phyloP scores from a whole-genome alignment of 2,329 filamentous ascomycete genomes.

The Lecanicillium sp. region DNA sequence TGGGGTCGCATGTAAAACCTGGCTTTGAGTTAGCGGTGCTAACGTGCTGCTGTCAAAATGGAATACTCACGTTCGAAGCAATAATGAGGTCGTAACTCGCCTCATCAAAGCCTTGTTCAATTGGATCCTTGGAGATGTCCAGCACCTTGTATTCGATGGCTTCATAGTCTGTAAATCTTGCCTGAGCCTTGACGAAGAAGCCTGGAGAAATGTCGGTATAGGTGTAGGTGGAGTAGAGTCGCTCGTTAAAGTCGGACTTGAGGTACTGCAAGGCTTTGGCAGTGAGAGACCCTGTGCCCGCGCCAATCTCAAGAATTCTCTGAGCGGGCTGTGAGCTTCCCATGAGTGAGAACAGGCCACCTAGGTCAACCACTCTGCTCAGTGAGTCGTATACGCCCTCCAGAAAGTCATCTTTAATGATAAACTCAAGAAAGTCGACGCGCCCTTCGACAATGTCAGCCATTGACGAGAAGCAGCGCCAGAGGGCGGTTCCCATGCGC shows the following conservation, averaged over 20 bases:
- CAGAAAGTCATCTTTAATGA: slow-evolving; percentile 22
- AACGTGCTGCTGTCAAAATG: neutral
- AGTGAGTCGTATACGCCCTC: slow-evolving; percentile 19
- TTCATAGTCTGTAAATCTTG: slow-evolving; percentile 13
- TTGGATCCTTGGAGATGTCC: slow-evolving; percentile 14
- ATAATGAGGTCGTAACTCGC: slow-evolving; percentile 29
- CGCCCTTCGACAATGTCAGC: neutral
- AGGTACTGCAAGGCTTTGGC: slow-evolving; percentile 21
- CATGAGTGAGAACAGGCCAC: slow-evolving; percentile 13
- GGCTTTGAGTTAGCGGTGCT: neutral
- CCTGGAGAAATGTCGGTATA: slow-evolving; percentile 22
- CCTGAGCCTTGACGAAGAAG: slow-evolving; percentile 19
- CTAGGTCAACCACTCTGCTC: slow-evolving; percentile 16
- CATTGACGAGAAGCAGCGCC: too few relatives aligned
- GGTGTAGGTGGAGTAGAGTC: slow-evolving; percentile 18
- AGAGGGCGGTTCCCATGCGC: neutral
- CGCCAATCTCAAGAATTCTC: slow-evolving; percentile 32
- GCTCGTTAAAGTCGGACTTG: slow-evolving; percentile 7
- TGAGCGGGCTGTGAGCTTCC: slow-evolving; percentile 19
- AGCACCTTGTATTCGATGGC: slow-evolving; percentile 8
- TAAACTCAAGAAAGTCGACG: neutral
- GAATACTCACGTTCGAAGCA: slow-evolving; percentile 19
- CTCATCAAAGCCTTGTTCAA: slow-evolving; percentile 22
- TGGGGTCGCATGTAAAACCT: slow-evolving; percentile 31
- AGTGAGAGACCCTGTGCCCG: slow-evolving; percentile 28